Evolutionary conservation across 2,329 filamentous ascomycete genomes (phyloP), one percentile per base, ranked within the genome.

Genomic region (Fusarium longipes): DNA sequence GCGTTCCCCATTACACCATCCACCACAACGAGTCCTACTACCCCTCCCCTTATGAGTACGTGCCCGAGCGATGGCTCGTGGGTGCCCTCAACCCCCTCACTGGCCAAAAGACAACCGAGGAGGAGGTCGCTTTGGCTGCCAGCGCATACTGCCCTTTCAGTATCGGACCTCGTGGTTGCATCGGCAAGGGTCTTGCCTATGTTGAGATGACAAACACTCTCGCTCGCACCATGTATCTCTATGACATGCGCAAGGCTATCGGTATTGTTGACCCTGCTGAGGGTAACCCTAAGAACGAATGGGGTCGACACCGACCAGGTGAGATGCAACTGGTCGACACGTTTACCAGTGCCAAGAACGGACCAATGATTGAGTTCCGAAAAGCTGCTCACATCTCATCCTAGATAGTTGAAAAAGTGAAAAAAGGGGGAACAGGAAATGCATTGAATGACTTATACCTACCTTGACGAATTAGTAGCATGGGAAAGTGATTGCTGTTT

Each of bases 61-160:
- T 82, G 3, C 89, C 89, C 0, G 89, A 91, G 80, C 84, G 89
- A 24, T 92, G 89, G 89, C 79, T 91, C 17, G 77, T 78, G 3
- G 85, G 84, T 6, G 81, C 79, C 40, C 72, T 68, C 75, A 83
- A 76, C 74, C 76, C 70, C 40, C 61, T 74, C 27, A 75, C 65
- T 29, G 76, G 79, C 36, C 76, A 75, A 56, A 69, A 75, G 29
- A 82, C 83, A 1, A 83, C 79, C 7, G 83, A 84, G 57, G 81
- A 83, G 3, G 84, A 87, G 51, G 79, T 87, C 3, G 79, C 82
- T 4, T 73, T 81, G 7, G 89, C 91, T 3, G 85, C 90, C 49
- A 84, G 82, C 32, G 91, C 91, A 1, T 95, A 92, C 78, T 93
- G 89, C 65, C 90, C 92, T 3, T 93, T 93, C 71, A 89, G 86